Percentiles rank a stretch among this genome's conserved stretches.
These are phyloP conservation scores for Davidsoniella neocaledoniae DNA, from an alignment of 2,329 filamentous ascomycete genomes.

Conservation along the genomic window DNA sequence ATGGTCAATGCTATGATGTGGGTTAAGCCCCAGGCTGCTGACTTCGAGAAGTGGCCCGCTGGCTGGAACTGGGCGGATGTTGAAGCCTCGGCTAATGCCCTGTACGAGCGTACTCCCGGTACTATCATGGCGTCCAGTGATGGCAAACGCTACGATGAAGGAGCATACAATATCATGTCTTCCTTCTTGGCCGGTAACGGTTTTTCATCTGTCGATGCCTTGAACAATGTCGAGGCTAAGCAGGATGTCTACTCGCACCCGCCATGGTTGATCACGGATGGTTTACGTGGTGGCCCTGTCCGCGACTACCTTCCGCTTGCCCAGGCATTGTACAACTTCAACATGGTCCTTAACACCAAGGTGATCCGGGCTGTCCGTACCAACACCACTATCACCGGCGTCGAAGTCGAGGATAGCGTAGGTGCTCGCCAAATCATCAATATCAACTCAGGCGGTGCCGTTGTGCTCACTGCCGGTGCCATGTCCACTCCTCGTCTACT, in stretches of 20 bases:
- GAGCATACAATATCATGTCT: conserved; percentile 48
- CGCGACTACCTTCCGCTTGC: conserved; percentile 53
- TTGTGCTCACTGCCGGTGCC: conserved; percentile 39
- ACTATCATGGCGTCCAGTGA: conserved; percentile 50
- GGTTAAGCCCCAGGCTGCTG: conserved; percentile 45
- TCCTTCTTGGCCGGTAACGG: conserved; percentile 40
- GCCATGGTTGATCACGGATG: conserved; percentile 49
- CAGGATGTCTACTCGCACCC: conserved; percentile 47
- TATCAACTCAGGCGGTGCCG: conserved; percentile 33
- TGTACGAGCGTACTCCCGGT: conserved; percentile 55
- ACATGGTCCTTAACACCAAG: conserved; percentile 46
- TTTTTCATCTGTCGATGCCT: conserved; percentile 42
- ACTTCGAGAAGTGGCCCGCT: conserved; percentile 53
- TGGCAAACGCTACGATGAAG: conserved; percentile 46
- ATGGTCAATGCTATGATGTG: conserved; percentile 52
- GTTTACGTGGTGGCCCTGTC: conserved; percentile 51
- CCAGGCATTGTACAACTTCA: conserved; percentile 43
- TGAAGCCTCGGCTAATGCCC: conserved; percentile 36
- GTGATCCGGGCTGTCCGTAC: conserved; percentile 50
- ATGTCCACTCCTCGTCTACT: conserved; percentile 54
- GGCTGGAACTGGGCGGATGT: conserved; percentile 56
- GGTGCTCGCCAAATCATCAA: conserved; percentile 28
- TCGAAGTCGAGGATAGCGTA: conserved; percentile 42
- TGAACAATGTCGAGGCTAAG: conserved; percentile 43
- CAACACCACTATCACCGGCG: conserved; percentile 44